phyloP scores from a whole-genome alignment of 2,329 filamentous ascomycete species.

The Penicillium paneum region DNA sequence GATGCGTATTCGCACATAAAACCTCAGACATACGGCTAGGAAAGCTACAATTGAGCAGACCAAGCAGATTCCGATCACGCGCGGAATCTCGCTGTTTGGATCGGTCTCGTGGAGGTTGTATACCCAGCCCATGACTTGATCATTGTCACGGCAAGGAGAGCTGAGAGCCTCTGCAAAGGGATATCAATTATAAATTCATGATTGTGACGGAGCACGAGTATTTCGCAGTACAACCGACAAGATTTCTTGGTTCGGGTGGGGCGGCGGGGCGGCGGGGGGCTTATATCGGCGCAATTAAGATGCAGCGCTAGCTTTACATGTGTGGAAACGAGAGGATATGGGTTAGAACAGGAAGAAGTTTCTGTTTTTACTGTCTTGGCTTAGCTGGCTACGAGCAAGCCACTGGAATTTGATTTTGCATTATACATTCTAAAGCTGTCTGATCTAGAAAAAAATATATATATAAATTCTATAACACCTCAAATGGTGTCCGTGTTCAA shows the following conservation, averaged over 20 bases:
- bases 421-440: not conserved
- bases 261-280: not conserved
- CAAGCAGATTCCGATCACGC: constrained; percentile 23
- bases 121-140: constrained; percentile 28
- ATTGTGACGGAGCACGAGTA: not conserved
- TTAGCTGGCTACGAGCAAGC: not conserved
- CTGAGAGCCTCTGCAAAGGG: not conserved
- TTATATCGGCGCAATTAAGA: not conserved
- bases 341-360: not conserved
- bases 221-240: no score
- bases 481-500: no score
- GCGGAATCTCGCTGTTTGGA: constrained; percentile 18
- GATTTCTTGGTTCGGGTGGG: not conserved
- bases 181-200: not conserved
- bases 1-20: constrained; percentile 23
- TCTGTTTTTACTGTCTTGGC: not conserved
- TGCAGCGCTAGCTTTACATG: not conserved
- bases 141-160: not conserved
- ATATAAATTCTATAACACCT: not conserved
- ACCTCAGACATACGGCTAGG: constrained; percentile 23
- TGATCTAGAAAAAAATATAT: not conserved
- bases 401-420: not conserved
- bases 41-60: constrained; percentile 22
- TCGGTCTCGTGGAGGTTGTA: constrained; percentile 27
- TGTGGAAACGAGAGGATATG: not conserved